A percentile compares a stretch with the other conserved stretches of the same genome.
phyloP scores from a whole-genome alignment of 257 asterid genomes.

The Fraxinus pennsylvanica region DNA sequence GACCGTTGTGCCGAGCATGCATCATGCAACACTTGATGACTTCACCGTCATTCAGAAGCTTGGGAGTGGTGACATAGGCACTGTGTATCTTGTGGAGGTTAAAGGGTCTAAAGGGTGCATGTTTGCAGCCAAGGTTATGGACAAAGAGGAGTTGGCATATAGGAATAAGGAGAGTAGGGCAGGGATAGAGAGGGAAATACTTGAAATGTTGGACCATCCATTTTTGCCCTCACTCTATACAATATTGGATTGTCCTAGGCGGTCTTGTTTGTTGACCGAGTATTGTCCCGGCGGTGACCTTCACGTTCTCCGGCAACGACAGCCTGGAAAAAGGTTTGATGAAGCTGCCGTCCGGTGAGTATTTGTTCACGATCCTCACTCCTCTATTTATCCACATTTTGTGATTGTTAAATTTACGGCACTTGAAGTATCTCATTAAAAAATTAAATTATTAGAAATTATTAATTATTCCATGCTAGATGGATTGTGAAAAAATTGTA shows the following conservation, averaged over 20 bases:
- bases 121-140: conserved; percentile 82
- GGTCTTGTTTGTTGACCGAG: conserved; percentile 78
- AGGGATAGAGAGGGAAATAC: conserved; percentile 64
- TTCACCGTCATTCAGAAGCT: conserved; percentile 52
- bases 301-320: conserved; percentile 74
- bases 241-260: conserved; percentile 51
- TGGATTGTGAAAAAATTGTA: neutral
- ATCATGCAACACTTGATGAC: conserved; percentile 45
- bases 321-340: conserved; percentile 55
- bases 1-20: conserved; percentile 5
- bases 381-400: neutral
- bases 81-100: conserved; percentile 72
- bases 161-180: conserved; percentile 77
- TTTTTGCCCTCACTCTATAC: conserved; percentile 75
- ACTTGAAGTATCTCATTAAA: too few relatives aligned
- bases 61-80: conserved; percentile 80
- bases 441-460: neutral
- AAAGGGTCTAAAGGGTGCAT: conserved; percentile 46
- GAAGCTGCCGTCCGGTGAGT: conserved; percentile 72
- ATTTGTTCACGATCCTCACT: neutral
- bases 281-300: conserved; percentile 90
- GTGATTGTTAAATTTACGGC: neutral
- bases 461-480: neutral
- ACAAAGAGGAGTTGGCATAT: conserved; percentile 66
- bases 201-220: conserved; percentile 80